phyloP scores from a whole-genome alignment of 2,329 filamentous ascomycete species.

The Fusarium piperis region DNA sequence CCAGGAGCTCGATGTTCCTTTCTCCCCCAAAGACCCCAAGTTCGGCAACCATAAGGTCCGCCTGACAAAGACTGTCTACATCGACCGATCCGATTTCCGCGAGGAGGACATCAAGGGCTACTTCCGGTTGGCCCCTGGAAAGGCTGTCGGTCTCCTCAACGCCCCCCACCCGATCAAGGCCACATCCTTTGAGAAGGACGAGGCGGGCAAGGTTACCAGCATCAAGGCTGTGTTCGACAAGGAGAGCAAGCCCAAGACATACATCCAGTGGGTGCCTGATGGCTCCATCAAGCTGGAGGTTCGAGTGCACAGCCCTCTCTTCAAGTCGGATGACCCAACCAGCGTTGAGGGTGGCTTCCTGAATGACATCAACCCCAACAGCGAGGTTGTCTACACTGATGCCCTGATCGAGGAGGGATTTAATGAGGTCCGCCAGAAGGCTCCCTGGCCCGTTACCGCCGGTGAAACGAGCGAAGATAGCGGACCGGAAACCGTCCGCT shows the following conservation, averaged over 20 bases:
- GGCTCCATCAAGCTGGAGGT: conserved; percentile 76
- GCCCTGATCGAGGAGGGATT: conserved; percentile 88
- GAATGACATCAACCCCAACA: conserved; percentile 84
- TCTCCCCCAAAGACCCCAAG: conserved; percentile 81
- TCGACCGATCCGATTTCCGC: conserved; percentile 84
- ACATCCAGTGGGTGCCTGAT: conserved; percentile 88
- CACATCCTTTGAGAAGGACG: conserved; percentile 74
- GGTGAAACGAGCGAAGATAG: conserved; percentile 72
- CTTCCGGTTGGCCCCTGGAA: conserved; percentile 82
- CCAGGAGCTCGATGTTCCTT: conserved; percentile 74
- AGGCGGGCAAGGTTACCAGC: conserved; percentile 70
- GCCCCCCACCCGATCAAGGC: conserved; percentile 77
- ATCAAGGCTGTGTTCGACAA: conserved; percentile 74
- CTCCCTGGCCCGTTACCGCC: conserved; percentile 84
- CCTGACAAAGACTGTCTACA: conserved; percentile 84
- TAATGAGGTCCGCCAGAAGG: conserved; percentile 75
- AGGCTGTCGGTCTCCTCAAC: conserved; percentile 79
- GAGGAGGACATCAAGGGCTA: conserved; percentile 79
- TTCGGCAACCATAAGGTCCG: conserved; percentile 69
- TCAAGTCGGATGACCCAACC: conserved; percentile 86
- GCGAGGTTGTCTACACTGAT: conserved; percentile 79
- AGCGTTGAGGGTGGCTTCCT: conserved; percentile 82
- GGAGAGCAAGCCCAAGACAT: conserved; percentile 79
- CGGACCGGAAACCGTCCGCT: conserved; percentile 80
- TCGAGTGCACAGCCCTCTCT: conserved; percentile 82